Percentiles rank a stretch among this genome's conserved stretches.
These are phyloP conservation scores for Acanthamoeba culbertsoni DNA, from an alignment of 208 protist species.

Conservation along the genomic window DNA sequence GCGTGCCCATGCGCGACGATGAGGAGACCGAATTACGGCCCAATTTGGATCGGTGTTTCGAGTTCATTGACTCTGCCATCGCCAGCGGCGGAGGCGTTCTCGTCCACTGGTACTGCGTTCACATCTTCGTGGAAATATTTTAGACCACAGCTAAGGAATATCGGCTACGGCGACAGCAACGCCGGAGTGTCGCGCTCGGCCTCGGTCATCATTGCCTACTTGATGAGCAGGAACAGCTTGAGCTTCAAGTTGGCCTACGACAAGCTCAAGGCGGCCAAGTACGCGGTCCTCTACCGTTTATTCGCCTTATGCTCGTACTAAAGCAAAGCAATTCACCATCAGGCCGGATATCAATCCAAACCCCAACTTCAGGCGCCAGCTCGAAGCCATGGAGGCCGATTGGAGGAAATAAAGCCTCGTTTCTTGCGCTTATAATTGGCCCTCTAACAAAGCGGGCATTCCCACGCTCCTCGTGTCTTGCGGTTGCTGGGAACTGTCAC, in stretches of 20 bases:
- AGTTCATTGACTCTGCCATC: not conserved
- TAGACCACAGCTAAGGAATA: no score
- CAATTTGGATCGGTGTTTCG: not conserved
- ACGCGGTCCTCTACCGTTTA: not conserved
- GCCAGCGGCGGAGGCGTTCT: not conserved
- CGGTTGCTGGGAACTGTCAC: no score
- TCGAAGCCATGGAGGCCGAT: not conserved
- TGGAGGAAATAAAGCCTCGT: no score
- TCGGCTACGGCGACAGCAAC: not conserved
- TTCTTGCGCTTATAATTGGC: no score
- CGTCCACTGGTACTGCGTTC: not conserved
- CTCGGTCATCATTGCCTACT: slow-evolving; percentile 1
- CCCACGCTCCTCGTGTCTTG: no score
- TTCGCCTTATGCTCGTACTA: not conserved
- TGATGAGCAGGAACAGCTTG: not conserved
- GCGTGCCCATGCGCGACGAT: not conserved
- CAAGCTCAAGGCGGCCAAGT: slow-evolving; percentile 15
- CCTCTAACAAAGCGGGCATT: no score
- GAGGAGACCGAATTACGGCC: not conserved
- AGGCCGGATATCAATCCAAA: slow-evolving; percentile 23
- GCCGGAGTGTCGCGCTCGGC: slow-evolving; percentile 30
- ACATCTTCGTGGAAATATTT: not conserved
- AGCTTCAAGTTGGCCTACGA: not conserved
- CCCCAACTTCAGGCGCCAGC: slow-evolving; percentile 12
- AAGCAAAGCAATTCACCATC: not conserved